These are phyloP conservation scores for Beauveria pseudobassiana DNA, from an alignment of 2,329 filamentous ascomycete species.

Conservation along the genomic window DNA sequence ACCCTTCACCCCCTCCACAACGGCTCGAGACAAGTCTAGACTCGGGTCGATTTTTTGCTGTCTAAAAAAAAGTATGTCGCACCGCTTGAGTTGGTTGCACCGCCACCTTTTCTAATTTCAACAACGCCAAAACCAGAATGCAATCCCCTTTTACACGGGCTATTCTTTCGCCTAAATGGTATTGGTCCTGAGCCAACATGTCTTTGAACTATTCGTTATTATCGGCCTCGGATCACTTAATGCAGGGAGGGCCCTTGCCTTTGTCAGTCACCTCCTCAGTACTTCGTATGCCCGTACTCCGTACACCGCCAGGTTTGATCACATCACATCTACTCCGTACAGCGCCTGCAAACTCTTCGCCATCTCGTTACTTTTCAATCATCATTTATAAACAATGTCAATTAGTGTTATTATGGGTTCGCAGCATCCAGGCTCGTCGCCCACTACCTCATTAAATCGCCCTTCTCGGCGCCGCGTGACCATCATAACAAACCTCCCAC, in stretches of 20 bases:
- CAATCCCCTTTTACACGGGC: neutral
- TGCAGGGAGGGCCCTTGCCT: no score
- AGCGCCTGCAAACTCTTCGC: neutral
- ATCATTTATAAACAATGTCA: neutral
- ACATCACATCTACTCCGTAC: neutral
- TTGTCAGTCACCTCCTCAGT: no score
- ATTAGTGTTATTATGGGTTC: neutral
- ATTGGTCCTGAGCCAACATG: neutral
- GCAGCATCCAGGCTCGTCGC: neutral
- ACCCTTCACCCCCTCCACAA: neutral
- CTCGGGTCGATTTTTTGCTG: neutral
- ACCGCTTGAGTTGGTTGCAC: conserved; percentile 4
- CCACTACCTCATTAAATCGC: conserved; percentile 2
- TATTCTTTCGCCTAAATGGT: neutral
- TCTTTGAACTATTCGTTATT: neutral
- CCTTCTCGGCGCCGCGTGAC: neutral
- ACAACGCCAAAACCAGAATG: neutral
- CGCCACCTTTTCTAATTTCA: conserved; percentile 13
- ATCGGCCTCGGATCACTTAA: neutral
- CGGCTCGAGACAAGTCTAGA: conserved; percentile 3
- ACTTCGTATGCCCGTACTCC: neutral
- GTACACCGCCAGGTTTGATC: neutral
- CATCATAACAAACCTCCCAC: neutral
- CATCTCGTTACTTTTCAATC: neutral
- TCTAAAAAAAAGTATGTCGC: neutral